A percentile compares a stretch with the other conserved stretches of the same genome.
These are phyloP conservation scores for Cladophialophora bantiana DNA, from an alignment of 2,329 filamentous ascomycete species.

Conservation along the genomic window DNA sequence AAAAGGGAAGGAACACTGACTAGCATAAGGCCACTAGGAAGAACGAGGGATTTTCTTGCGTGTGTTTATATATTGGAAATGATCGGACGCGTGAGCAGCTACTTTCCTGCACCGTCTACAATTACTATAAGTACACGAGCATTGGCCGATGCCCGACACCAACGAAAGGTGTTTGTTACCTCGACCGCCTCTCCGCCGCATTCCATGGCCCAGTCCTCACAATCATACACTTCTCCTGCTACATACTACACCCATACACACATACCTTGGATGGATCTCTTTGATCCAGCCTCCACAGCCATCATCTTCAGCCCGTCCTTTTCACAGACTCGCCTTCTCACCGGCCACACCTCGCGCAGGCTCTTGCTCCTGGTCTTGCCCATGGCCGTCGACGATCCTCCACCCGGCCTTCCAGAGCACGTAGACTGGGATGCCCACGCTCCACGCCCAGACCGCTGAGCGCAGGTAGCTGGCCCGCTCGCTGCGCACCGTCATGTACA, in stretches of 20 bases:
- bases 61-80: slow-evolving; percentile 20
- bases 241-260: no score
- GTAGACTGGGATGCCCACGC: slow-evolving; percentile 45
- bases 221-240: background rate
- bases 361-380: no score
- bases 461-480: slow-evolving; percentile 46
- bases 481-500: slow-evolving; percentile 46
- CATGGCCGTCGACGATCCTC: slow-evolving; percentile 18
- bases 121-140: slow-evolving; percentile 5
- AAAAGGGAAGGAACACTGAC: slow-evolving; percentile 18
- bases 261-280: no score
- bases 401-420: slow-evolving; percentile 45
- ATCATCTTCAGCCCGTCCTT: background rate
- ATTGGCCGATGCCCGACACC: background rate
- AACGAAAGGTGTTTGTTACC: background rate
- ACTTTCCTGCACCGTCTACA: slow-evolving; percentile 36
- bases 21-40: background rate
- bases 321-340: slow-evolving; percentile 5
- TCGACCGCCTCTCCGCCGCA: background rate
- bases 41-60: slow-evolving; percentile 13
- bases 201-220: background rate
- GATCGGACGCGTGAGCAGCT: slow-evolving; percentile 32
- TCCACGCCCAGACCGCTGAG: slow-evolving; percentile 46
- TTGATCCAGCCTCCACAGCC: no score
- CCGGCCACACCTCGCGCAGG: background rate